These are phyloP conservation scores for Pseudocercospora vitis DNA, from an alignment of 2,329 filamentous ascomycete species.

Conservation along the genomic window DNA sequence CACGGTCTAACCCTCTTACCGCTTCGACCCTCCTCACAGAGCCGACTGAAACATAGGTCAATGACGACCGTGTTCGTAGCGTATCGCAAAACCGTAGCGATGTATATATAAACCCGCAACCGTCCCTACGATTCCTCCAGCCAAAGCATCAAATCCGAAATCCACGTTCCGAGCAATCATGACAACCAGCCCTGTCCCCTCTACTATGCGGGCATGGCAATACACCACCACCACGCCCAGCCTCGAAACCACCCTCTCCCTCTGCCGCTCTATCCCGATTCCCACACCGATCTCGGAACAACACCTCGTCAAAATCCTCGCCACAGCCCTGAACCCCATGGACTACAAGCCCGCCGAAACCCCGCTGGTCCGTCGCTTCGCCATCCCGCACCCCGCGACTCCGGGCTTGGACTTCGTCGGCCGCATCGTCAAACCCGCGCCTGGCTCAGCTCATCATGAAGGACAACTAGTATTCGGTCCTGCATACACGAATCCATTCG, in stretches of 20 bases:
- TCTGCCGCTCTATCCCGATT: constrained; percentile 46
- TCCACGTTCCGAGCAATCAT: too few species aligned
- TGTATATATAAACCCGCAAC: too few species aligned
- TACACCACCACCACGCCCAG: constrained; percentile 50
- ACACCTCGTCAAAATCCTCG: constrained; percentile 57
- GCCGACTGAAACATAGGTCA: too few species aligned
- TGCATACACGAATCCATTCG: constrained; percentile 37
- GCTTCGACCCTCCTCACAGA: too few species aligned
- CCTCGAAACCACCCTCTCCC: constrained; percentile 56
- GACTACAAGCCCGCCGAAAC: constrained; percentile 65
- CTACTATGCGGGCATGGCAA: constrained; percentile 60
- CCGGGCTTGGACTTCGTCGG: constrained; percentile 57
- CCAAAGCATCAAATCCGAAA: too few species aligned
- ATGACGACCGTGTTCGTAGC: too few species aligned
- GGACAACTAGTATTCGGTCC: constrained; percentile 45
- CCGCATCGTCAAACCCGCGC: constrained; percentile 46
- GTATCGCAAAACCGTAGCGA: too few species aligned
- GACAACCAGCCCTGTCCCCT: constrained; percentile 15
- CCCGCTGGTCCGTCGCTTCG: constrained; percentile 41
- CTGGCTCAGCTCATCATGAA: constrained; percentile 33
- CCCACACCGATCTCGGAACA: constrained; percentile 43
- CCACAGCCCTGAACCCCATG: constrained; percentile 56
- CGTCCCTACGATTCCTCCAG: too few species aligned
- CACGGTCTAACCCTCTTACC: too few species aligned
- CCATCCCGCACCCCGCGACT: constrained; percentile 46